Evolutionary conservation across 805 yeast genomes (phyloP), one percentile per base, ranked within the genome.

Genomic region (Candida morakotiae): DNA sequence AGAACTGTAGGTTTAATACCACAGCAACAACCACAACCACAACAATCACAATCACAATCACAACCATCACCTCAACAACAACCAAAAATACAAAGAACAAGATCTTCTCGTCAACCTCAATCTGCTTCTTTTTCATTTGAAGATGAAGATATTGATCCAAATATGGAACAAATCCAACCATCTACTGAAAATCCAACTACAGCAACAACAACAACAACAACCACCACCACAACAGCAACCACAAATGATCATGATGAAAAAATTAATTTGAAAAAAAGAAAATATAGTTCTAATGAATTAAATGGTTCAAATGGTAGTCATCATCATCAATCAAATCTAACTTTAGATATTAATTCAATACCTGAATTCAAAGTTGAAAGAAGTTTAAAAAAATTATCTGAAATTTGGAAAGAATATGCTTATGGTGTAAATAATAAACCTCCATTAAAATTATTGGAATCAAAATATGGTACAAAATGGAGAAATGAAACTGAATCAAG

Each of bases 361-460:
- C 60, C 56, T 3, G 55, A 51, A 30, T 53, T 44, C 35, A 53
- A 50, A 30, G 30, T 56, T 2, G 60, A 56, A 35, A 49, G 58
- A 37, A 57, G 58, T 35, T 50, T 59, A 5, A 46, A 55, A 28
- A 47, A 73, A 2, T 72, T 75, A 1, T 49, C 61, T 26, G 81
- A 75, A 43, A 69, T 77, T 14, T 77, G 82, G 82, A 63, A 67
- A 44, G 82, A 77, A 51, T 77, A 75, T 41, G 66, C 73, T 4
- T 67, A 68, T 37, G 81, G 81, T 0, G 43, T 71, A 5, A 63
- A 70, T 37, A 74, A 67, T 2, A 76, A 75, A 45, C 79, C 79
- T 0, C 72, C 81, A 3, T 63, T 76, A 26, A 67, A 66, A 41
- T 57, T 68, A 9, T 54, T 77, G 52, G 81, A 77, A 47, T 39